Evolutionary conservation across 805 yeast genomes (phyloP), one percentile per base, ranked within the genome.

Genomic region (Yarrowia bubula): DNA sequence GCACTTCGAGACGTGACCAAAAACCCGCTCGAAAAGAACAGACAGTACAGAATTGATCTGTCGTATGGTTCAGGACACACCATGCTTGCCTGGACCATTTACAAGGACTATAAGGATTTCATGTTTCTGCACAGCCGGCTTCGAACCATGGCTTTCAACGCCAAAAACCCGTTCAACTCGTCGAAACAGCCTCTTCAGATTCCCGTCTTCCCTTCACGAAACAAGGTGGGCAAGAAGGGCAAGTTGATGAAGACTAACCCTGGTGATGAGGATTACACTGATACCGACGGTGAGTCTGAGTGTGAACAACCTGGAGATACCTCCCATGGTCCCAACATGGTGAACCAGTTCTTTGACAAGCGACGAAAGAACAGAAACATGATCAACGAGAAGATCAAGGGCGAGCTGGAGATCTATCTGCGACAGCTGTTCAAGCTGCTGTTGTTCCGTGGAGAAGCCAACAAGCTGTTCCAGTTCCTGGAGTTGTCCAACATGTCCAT

Each of bases 401-500:
- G 65, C 13, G 76, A 72, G 18, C 77, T 95, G 47, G 92, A 89
- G 69, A 78, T 79, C 4, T 95, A 92, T 73, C 79, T 95, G 65
- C 83, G 84, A 51, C 80, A 82, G 15, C 76, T 95, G 67, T 81
- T 88, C 63, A 75, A 79, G 15, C 77, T 82, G 4, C 81, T 90
- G 53, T 82, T 87, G 1, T 80, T 91, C 71, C 83, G 87, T 58
- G 90, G 97, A 0, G 96, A 90, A 70, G 86, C 96, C 0, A 92
- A 91, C 72, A 80, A 88, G 66, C 73, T 95, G 10, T 88, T 95
- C 71, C 92, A 88, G 67, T 95, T 95, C 73, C 84, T 93, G 67
- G 99, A 95, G 71, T 77, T 95, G 14, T 92, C 98, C 0, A 96
- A 96, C 0, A 83, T 95, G 68, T 90, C 96, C 7, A 85, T 95